phyloP scores from a whole-genome alignment of 371 early-diverging fungal genomes.

The Mucor velutinosus region DNA sequence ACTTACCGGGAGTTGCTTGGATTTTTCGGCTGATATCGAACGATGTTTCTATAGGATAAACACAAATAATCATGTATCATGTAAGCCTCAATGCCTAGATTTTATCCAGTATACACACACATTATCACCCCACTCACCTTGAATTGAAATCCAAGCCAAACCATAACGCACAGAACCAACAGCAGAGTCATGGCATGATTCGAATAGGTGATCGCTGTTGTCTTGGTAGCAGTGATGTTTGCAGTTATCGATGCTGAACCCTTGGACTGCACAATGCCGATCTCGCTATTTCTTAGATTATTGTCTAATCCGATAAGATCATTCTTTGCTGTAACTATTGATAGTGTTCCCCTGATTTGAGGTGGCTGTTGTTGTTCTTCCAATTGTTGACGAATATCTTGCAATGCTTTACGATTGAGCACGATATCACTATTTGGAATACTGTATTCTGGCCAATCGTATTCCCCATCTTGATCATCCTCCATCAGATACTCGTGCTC shows the following conservation, averaged over 20 bases:
- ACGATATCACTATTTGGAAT: not conserved
- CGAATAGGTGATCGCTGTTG: not conserved
- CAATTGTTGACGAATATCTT: not conserved
- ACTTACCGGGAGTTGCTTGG: constrained; percentile 1
- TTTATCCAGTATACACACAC: not conserved
- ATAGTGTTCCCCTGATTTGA: not conserved
- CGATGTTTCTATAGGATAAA: not conserved
- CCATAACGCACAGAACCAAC: not conserved
- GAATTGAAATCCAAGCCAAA: constrained; percentile 1
- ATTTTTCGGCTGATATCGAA: not conserved
- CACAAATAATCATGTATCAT: constrained; percentile 2
- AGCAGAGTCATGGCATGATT: not conserved
- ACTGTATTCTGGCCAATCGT: constrained; percentile 3
- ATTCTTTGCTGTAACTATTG: not conserved
- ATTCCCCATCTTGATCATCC: not conserved
- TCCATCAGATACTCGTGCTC: not conserved
- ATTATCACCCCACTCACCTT: not conserved
- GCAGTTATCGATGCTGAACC: not conserved
- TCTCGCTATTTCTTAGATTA: not conserved
- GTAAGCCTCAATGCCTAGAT: constrained; percentile 3
- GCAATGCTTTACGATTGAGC: not conserved
- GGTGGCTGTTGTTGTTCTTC: not conserved
- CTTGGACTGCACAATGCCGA: not conserved
- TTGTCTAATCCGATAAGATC: constrained; percentile 5
- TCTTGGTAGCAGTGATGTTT: not conserved